Conservation (phyloP, 768 basidiomycete species). For the Amanita exitialis region DNA sequence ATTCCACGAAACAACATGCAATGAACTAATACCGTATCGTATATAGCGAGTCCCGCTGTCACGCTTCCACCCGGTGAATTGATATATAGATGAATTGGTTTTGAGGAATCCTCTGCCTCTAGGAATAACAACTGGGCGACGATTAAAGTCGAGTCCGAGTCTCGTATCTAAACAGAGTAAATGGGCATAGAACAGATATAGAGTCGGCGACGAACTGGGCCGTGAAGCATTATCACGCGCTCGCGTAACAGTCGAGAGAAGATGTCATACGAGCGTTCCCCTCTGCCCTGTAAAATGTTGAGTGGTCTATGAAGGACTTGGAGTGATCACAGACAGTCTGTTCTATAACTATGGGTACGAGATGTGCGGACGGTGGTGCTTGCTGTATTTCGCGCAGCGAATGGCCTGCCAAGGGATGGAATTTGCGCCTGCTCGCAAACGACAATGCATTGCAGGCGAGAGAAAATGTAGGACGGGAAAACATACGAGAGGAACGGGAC, state of each 20-base stretch:
- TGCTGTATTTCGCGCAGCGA: slow-evolving; percentile 24
- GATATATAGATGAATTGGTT: slow-evolving; percentile 94
- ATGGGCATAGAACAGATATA: neutral
- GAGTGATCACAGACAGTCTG: slow-evolving; percentile 52
- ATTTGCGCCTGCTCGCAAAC: slow-evolving; percentile 23
- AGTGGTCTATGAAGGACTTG: neutral
- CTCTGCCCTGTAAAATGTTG: slow-evolving; percentile 47
- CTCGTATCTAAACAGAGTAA: slow-evolving; percentile 56
- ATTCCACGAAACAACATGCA: slow-evolving; percentile 54
- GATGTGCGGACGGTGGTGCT: slow-evolving; percentile 39
- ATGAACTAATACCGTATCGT: slow-evolving; percentile 71
- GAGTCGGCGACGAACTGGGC: slow-evolving; percentile 52
- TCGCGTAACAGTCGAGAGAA: slow-evolving; percentile 90
- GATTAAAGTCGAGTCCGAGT: slow-evolving; percentile 78
- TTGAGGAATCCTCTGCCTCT: slow-evolving; percentile 90
- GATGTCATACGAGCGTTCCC: slow-evolving; percentile 90
- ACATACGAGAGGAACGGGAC: slow-evolving; percentile 16
- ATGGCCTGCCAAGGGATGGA: slow-evolving; percentile 44
- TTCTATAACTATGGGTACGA: slow-evolving; percentile 91
- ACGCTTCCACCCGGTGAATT: slow-evolving; percentile 96
- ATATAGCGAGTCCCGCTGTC: slow-evolving; percentile 92
- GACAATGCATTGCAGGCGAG: neutral
- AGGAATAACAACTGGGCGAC: slow-evolving; percentile 92
- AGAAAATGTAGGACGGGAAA: slow-evolving; percentile 1
- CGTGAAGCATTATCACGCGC: slow-evolving; percentile 92